Base-by-base conservation (phyloP, 768 basidiomycete genomes). In the Xerocomellus chrysenteron region DNA sequence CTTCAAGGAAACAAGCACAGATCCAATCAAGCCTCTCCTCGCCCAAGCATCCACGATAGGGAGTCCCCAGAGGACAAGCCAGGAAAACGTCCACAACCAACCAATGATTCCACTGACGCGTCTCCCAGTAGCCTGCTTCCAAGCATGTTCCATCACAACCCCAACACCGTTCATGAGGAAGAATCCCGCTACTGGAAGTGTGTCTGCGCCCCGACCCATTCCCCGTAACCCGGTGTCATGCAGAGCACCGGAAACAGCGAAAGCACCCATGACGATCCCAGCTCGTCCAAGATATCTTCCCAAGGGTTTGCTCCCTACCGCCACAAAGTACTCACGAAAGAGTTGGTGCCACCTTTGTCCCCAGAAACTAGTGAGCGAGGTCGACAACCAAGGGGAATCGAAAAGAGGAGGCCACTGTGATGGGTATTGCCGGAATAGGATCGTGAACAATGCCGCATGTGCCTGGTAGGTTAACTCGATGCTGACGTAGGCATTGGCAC, bases 301-400 rank as follows among this genome's bases (percentile, higher is more conserved):
- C 28, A 82, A 49, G 0, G 82, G 81, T 33, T 71, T 73, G 11
- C 73, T 73, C 13, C 85, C 86, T n/a, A 82, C 57, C 13, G 66
- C 68, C 41, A 86, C 68, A 61, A 89, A 88, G 37, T 68, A 63
- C 43, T 83, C 78, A 11, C 86, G 78, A 63, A 87, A 85, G 6
- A 83, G 56, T 61, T 88, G 86, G 60, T 90, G 88, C 88, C 88
- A 90, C n/a, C 79, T 71, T 53, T 58, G 66, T 4, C 78, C 74
- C 88, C 88, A 90, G 54, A 86, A 82, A 24, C 83, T 78, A 37
- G 73, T 67, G n/a, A 90, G 69, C 5, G 85, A 87, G 4, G 81
- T 82, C 0, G 83, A 67, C 11, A 65, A 41, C 80, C 81, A 88
- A 4, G 88, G 88, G 7, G 70, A 49, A 52, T 81, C 73, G 67